Evolutionary conservation across 371 early-diverging fungal species (phyloP), one percentile per base, ranked within the genome.

Genomic region (Mucor plumbeus): DNA sequence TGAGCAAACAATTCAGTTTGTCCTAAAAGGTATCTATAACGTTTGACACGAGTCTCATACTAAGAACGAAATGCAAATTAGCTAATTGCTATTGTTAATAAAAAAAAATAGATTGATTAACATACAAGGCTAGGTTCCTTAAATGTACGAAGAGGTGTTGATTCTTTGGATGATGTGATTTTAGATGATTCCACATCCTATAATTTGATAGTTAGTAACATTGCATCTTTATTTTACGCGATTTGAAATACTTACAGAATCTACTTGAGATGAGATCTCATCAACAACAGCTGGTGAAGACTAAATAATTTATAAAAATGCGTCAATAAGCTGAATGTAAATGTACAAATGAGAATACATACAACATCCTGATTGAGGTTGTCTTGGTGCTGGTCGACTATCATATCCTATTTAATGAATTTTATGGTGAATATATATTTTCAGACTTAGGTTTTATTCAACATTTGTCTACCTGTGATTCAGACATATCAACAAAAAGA

Each of bases 1-100:
- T 88, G 90, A 44, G 87, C 86, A 77, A 90, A 90, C 26, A 90
- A 71, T 63, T 90, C 90, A 34, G 96, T 95, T 71, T 97, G 95
- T 4, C 93, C 94, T 44, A 97, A 88, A 53, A 97, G 82, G 71
- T 88, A 97, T n/a, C 92, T 88, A 73, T 94, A 95, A 39, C 77
- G 78, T 53, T 72, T 81, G n/a, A 77, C 63, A 43, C 79, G 79
- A 57, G 73, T 72, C 39, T 78, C 75, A 55, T 80, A 79, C 83
- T 83, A 69, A 50, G 11, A 34, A 14, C 19, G 21, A 17, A 26
- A 26, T 26, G 61, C 6, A 43, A n/a, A 34, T 33, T 26, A 31
- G 13, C 26, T n/a, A 34, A 35, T 6, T 40, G 41, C n/a, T 36
- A 8, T 48, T 41, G 15, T 15, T 36, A 17, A 31, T 47, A 21